Percentiles rank a stretch among this genome's conserved stretches.
These are phyloP conservation scores for Fusarium fracticaudum DNA, from an alignment of 2,329 filamentous ascomycete species.

Conservation along the genomic window DNA sequence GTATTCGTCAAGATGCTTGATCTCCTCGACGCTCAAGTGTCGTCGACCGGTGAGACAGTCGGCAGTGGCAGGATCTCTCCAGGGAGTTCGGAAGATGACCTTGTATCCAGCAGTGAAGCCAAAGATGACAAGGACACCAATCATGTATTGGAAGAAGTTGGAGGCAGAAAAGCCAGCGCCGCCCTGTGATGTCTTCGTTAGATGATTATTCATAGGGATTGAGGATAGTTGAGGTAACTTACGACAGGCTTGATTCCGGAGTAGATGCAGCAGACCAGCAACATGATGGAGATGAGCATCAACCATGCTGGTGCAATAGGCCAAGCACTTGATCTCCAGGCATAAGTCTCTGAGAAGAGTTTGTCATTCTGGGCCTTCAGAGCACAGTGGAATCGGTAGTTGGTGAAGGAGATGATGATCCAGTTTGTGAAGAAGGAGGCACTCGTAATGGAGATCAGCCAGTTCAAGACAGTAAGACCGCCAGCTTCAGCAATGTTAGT, in stretches of 20 bases:
- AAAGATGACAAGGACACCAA: slow-evolving; percentile 26
- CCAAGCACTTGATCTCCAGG: slow-evolving; percentile 22
- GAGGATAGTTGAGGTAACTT: not conserved
- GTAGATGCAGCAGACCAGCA: slow-evolving; percentile 10
- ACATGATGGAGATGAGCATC: slow-evolving; percentile 9
- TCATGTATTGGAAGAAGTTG: not conserved
- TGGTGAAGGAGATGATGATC: slow-evolving; percentile 31
- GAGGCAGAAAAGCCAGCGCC: not conserved
- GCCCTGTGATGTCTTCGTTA: not conserved
- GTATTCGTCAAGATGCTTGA: slow-evolving; percentile 31
- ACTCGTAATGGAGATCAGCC: slow-evolving; percentile 31
- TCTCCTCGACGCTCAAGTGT: slow-evolving; percentile 20
- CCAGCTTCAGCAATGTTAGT: not conserved
- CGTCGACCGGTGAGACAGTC: slow-evolving; percentile 29
- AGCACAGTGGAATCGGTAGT: slow-evolving; percentile 27
- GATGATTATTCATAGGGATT: fast-evolving
- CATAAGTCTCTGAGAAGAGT: slow-evolving; percentile 25
- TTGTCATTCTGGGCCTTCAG: slow-evolving; percentile 21
- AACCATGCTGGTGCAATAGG: slow-evolving; percentile 13
- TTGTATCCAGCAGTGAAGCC: slow-evolving; percentile 34
- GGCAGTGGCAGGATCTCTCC: slow-evolving; percentile 30
- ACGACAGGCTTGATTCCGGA: slow-evolving; percentile 13
- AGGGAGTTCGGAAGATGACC: slow-evolving; percentile 26
- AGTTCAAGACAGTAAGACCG: slow-evolving; percentile 21
- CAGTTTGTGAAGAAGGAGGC: slow-evolving; percentile 33